Evolutionary conservation across 441 rosid species (phyloP).

Genomic region (Erysimum cheiri): DNA sequence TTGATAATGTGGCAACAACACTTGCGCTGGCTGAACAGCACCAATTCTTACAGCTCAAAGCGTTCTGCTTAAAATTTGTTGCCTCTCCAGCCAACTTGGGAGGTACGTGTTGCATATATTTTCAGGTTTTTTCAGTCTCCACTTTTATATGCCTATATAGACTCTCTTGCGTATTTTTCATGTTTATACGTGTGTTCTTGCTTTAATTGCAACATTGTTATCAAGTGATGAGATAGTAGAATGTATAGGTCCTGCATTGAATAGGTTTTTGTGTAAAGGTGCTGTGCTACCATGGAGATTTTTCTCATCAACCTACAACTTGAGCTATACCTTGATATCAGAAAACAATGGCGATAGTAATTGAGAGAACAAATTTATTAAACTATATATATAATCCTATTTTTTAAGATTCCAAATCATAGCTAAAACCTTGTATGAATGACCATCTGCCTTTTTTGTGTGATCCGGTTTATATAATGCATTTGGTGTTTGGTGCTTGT

Average conservation of each 20-base stretch:
- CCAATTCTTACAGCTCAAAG: constrained; percentile 76
- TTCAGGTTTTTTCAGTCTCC: constrained; percentile 44
- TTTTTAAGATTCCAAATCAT: constrained; percentile 1
- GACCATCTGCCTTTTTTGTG: neutral
- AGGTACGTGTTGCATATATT: constrained; percentile 66
- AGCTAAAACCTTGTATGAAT: neutral
- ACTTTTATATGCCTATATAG: constrained; percentile 8
- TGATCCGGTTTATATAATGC: constrained; percentile 15
- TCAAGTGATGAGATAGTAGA: constrained; percentile 21
- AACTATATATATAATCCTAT: neutral
- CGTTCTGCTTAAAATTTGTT: constrained; percentile 79
- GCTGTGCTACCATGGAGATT: constrained; percentile 15
- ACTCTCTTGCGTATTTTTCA: constrained; percentile 25
- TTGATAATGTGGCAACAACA: constrained; percentile 82
- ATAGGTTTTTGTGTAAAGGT: neutral
- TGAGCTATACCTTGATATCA: neutral
- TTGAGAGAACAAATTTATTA: constrained; percentile 3
- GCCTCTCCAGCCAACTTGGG: constrained; percentile 77
- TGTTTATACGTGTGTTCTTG: constrained; percentile 15
- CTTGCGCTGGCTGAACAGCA: constrained; percentile 97
- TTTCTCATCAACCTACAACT: constrained; percentile 11
- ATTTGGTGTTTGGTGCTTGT: neutral
- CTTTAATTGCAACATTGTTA: constrained; percentile 11
- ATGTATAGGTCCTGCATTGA: constrained; percentile 7
- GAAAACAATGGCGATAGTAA: neutral